These are phyloP conservation scores for Sporothrix euskadiensis DNA, from an alignment of 2,329 filamentous ascomycete species.

Conservation along the genomic window DNA sequence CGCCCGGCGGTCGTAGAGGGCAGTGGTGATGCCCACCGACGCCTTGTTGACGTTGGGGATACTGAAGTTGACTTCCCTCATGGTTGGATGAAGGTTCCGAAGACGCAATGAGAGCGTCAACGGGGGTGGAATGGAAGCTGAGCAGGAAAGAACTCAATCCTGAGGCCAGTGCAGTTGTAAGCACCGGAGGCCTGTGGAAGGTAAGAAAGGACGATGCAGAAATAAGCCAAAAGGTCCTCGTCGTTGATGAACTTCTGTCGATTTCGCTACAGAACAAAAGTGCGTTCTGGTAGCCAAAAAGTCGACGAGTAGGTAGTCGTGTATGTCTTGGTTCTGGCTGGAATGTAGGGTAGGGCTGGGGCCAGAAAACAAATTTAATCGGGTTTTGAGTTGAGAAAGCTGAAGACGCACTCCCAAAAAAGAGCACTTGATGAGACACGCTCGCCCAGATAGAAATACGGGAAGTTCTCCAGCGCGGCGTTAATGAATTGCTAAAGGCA, in stretches of 20 bases:
- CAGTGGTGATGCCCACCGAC: slow-evolving; percentile 90
- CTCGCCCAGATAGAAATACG: not conserved
- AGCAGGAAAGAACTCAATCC: not conserved
- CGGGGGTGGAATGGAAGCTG: not conserved
- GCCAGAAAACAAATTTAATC: not conserved
- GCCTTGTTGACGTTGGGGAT: slow-evolving; percentile 99
- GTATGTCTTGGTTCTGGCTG: not conserved
- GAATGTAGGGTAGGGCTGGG: not conserved
- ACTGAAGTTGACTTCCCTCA: slow-evolving; percentile 99
- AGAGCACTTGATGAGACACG: not conserved
- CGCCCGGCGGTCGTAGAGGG: slow-evolving; percentile 93
- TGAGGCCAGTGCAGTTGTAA: not conserved
- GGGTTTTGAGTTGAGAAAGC: not conserved
- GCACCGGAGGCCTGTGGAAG: not conserved
- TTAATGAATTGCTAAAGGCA: no score
- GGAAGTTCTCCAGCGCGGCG: no score
- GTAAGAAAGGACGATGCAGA: not conserved
- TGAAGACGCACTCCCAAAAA: not conserved
- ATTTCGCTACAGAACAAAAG: no score
- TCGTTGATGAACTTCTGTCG: no score
- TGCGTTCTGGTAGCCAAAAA: no score
- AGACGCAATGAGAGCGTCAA: slow-evolving; percentile 17
- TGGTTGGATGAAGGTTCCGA: slow-evolving; percentile 44
- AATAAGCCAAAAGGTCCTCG: not conserved
- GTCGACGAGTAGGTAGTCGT: no score